A percentile compares a stretch with the other conserved stretches of the same genome.
Conservation (phyloP, 257 asterid species). For the Apocynum venetum region DNA sequence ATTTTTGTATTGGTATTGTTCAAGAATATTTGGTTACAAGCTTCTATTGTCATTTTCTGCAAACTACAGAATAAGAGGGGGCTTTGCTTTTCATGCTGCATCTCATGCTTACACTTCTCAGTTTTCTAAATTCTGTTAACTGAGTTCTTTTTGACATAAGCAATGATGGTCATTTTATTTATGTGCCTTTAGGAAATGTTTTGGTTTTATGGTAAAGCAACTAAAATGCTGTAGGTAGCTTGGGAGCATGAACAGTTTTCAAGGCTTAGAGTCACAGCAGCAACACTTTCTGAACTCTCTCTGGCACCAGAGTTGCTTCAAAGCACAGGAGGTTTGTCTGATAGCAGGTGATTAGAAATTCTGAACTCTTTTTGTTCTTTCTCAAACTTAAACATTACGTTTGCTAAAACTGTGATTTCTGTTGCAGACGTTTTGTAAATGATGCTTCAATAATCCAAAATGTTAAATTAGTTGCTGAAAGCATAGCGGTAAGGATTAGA, state of each 20-base stretch:
- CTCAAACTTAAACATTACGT: neutral
- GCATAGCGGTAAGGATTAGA: conserved; percentile 69
- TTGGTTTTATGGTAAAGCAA: conserved; percentile 31
- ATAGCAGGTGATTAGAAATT: conserved; percentile 53
- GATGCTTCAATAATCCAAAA: conserved; percentile 65
- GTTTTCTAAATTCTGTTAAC: neutral
- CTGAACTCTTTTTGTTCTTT: conserved; percentile 1
- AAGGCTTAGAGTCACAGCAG: conserved; percentile 85
- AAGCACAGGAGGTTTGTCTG: conserved; percentile 69
- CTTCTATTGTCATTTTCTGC: neutral
- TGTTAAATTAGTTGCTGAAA: conserved; percentile 88
- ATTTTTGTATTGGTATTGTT: neutral
- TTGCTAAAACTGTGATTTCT: conserved; percentile 26
- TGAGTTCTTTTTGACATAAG: neutral
- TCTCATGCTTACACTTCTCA: neutral
- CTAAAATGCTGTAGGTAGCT: conserved; percentile 65
- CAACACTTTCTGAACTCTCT: conserved; percentile 73
- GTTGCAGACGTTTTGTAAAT: conserved; percentile 49
- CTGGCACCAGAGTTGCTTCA: conserved; percentile 87
- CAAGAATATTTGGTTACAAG: neutral
- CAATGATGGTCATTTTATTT: neutral
- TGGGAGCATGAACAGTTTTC: conserved; percentile 99
- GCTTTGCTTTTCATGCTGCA: neutral
- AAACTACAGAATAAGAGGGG: neutral
- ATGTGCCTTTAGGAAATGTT: conserved; percentile 10